These are phyloP conservation scores for Candida schatavii DNA, from an alignment of 805 yeast genomes.

Conservation along the genomic window DNA sequence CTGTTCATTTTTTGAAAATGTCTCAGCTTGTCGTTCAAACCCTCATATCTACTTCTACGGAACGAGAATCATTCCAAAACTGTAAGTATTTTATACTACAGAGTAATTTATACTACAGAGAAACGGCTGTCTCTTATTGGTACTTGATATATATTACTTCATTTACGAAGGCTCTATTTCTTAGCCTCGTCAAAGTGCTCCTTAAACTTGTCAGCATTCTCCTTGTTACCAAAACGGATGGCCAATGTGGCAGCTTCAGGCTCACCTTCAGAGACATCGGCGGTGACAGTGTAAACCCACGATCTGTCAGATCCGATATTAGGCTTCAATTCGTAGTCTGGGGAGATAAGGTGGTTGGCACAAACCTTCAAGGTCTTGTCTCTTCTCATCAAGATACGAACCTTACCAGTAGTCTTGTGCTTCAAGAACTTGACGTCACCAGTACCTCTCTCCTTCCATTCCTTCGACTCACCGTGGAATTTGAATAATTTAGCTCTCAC, in stretches of 20 bases:
- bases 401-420: constrained; percentile 79
- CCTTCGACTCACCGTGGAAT: constrained; percentile 78
- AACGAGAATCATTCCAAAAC: too few species aligned
- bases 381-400: constrained; percentile 96
- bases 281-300: constrained; percentile 95
- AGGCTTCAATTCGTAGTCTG: constrained; percentile 81
- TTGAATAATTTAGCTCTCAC: constrained; percentile 94
- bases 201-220: constrained; percentile 93
- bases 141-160: too few species aligned
- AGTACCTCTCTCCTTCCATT: constrained; percentile 99
- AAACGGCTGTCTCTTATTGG: too few species aligned
- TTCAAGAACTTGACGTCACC: constrained; percentile 96
- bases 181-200: constrained; percentile 87
- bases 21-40: too few species aligned
- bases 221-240: constrained; percentile 88
- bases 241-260: constrained; percentile 97
- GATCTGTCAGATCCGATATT: constrained; percentile 97
- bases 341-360: constrained; percentile 88
- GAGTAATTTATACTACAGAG: too few species aligned
- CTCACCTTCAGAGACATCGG: constrained; percentile 92
- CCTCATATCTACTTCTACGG: too few species aligned
- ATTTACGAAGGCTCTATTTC: too few species aligned
- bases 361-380: constrained; percentile 97
- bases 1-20: too few species aligned
- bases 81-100: too few species aligned